Conservation (phyloP, 1,284 basidiomycete species). For the Naganishia sp. region DNA sequence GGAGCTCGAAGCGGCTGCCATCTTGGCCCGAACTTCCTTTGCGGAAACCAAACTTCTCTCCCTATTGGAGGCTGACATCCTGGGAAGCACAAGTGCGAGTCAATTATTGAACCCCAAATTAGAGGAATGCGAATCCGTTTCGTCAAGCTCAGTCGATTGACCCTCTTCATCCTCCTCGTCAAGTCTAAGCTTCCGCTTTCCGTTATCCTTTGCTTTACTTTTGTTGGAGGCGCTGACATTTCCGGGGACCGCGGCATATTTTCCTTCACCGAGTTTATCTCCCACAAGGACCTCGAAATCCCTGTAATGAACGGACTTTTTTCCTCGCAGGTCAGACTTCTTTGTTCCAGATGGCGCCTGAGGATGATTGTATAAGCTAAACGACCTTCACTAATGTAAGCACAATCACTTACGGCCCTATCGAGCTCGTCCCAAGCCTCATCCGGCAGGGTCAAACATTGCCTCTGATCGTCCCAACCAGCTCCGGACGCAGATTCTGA, state of each 20-base stretch:
- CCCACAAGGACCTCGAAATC: background rate
- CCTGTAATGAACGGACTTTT: background rate
- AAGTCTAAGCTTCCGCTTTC: too few species aligned
- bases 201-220: background rate
- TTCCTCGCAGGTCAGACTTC: background rate
- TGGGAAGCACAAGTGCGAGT: too few species aligned
- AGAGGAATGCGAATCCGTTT: too few species aligned
- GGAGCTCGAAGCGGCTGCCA: too few species aligned
- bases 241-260: background rate
- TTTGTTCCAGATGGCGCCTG: background rate
- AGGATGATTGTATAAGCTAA: background rate
- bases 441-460: background rate
- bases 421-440: background rate
- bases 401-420: background rate
- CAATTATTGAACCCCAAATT: too few species aligned
- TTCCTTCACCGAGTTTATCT: background rate
- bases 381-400: background rate
- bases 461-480: background rate
- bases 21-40: too few species aligned
- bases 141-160: too few species aligned
- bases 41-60: too few species aligned
- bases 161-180: too few species aligned
- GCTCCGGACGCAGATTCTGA: background rate
- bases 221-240: background rate
- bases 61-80: too few species aligned